Percentiles rank a stretch among this genome's conserved stretches.
Evolutionary conservation across 495 filamentous ascomycete genomes (phyloP).

Genomic region (Aspergillus incahuasiensis): DNA sequence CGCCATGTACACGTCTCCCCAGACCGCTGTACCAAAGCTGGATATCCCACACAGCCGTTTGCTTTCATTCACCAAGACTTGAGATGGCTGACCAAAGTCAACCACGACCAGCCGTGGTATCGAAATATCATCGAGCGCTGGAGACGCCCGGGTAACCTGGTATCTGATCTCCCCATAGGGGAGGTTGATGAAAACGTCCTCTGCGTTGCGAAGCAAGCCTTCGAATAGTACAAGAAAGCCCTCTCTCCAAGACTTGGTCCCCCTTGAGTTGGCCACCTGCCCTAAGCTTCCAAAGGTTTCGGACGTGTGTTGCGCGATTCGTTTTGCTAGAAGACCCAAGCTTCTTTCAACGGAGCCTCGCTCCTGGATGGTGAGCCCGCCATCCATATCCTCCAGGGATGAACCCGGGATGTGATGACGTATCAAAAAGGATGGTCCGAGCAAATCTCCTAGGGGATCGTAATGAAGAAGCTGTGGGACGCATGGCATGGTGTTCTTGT

Average conservation of each 20-base stretch:
- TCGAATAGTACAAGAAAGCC: slow-evolving; percentile 60
- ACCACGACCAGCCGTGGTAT: slow-evolving; percentile 54
- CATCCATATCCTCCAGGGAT: slow-evolving; percentile 37
- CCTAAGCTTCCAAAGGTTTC: slow-evolving; percentile 47
- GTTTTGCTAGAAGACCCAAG: slow-evolving; percentile 30
- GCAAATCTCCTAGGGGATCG: slow-evolving; percentile 32
- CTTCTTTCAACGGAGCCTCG: slow-evolving; percentile 41
- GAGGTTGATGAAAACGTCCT: slow-evolving; percentile 63
- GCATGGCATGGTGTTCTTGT: slow-evolving; percentile 39
- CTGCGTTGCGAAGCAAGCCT: slow-evolving; percentile 59
- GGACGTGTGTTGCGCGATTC: slow-evolving; percentile 37
- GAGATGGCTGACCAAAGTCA: slow-evolving; percentile 49
- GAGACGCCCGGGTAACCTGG: slow-evolving; percentile 41
- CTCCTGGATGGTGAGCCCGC: slow-evolving; percentile 32
- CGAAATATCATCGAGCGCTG: slow-evolving; percentile 51
- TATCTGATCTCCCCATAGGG: slow-evolving; percentile 61
- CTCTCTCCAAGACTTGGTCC: slow-evolving; percentile 55
- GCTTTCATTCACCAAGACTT: slow-evolving; percentile 54
- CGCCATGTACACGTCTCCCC: slow-evolving; percentile 47
- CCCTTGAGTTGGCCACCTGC: slow-evolving; percentile 42
- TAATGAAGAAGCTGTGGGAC: slow-evolving; percentile 51
- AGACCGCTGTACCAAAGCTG: slow-evolving; percentile 44
- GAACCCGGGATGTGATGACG: slow-evolving; percentile 45
- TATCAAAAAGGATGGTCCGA: slow-evolving; percentile 46
- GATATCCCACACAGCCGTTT: slow-evolving; percentile 42